A percentile compares a stretch with the other conserved stretches of the same genome.
phyloP scores from a whole-genome alignment of 2,329 filamentous ascomycete species.

The Didymella lethalis region DNA sequence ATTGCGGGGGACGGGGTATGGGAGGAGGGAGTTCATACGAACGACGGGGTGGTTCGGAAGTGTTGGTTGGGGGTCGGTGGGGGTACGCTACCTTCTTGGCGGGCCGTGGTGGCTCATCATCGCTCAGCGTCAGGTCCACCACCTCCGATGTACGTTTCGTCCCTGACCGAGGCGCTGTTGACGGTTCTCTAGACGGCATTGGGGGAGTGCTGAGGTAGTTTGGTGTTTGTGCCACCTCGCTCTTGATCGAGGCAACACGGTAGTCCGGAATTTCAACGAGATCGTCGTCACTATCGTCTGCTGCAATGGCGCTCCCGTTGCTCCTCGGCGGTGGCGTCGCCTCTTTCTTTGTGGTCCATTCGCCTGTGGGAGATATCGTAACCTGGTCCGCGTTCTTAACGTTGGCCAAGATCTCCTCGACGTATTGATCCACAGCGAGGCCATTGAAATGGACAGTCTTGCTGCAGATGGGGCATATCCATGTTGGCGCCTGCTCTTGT shows the following conservation, averaged over 20 bases:
- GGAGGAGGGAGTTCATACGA: slow-evolving; percentile 40
- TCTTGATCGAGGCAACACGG: slow-evolving; percentile 52
- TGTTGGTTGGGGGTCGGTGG: slow-evolving; percentile 46
- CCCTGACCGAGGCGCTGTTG: slow-evolving; percentile 45
- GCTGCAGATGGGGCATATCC: slow-evolving; percentile 94
- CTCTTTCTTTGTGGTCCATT: slow-evolving; percentile 69
- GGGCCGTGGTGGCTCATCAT: slow-evolving; percentile 52
- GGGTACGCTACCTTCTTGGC: slow-evolving; percentile 52
- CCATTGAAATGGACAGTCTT: slow-evolving; percentile 81
- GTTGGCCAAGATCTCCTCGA: slow-evolving; percentile 81
- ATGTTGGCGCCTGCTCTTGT: slow-evolving; percentile 95
- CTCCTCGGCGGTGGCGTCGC: slow-evolving; percentile 47
- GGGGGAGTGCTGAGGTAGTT: slow-evolving; percentile 55
- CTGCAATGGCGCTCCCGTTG: slow-evolving; percentile 48
- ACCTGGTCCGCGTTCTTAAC: slow-evolving; percentile 83
- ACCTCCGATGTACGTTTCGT: slow-evolving; percentile 57
- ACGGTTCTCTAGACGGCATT: slow-evolving; percentile 55
- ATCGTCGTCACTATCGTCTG: slow-evolving; percentile 56
- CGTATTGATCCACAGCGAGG: slow-evolving; percentile 90
- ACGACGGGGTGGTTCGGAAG: slow-evolving; percentile 43
- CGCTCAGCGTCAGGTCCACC: slow-evolving; percentile 59
- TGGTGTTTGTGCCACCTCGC: slow-evolving; percentile 48
- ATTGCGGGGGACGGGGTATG: slow-evolving; percentile 31
- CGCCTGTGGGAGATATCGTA: slow-evolving; percentile 85
- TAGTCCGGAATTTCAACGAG: slow-evolving; percentile 55